Evolutionary conservation across 2,329 filamentous ascomycete species (phyloP), one percentile per base, ranked within the genome.

Genomic region (Cryphonectria naterciae): DNA sequence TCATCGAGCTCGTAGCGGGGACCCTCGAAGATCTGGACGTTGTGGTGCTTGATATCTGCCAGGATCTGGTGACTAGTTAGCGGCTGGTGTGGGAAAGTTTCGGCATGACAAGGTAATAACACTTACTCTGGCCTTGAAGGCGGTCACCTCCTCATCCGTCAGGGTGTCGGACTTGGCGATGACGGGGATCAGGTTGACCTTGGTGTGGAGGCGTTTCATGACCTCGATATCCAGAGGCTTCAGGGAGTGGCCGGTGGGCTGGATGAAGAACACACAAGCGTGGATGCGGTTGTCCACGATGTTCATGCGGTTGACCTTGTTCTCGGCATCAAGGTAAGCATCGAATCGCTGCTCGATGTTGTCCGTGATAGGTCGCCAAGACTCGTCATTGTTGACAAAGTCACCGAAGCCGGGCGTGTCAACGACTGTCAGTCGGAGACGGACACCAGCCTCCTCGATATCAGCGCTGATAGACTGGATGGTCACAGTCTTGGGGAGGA

Each of bases 281-380:
- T 99, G 96, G 74, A 99, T 97, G 78, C 96, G 93, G 88, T 98
- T 99, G 86, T 99, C 96, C 74, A 99, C 92, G 82, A 98, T 98
- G 89, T 99, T 99, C 91, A 98, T 97, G 79, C 96, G 94, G 88
- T 99, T 99, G 82, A 99, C 94, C 90, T 98, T 99, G 91, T 99
- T 99, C 89, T 99, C 96, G 62, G 96, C 95, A 84, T 99, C 96
- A 72, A 99, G 88, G 83, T 98, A 99, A 68, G 96, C 95, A 83
- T 99, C 96, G 80, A 96, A 99, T 77, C 96, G 93, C 88, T 97
- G 94, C 88, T 99, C 96, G 79, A 99, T 98, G 88, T 98, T 98
- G 87, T 99, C 96, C 78, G 98, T 92, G 84, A 99, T 99, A 70
- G 96, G 96, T 79, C 96, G 91, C 96, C 96, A 99, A 39, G 96